These are phyloP conservation scores for Sporothrix variecibatus DNA, from an alignment of 2,329 filamentous ascomycete genomes.

Conservation along the genomic window DNA sequence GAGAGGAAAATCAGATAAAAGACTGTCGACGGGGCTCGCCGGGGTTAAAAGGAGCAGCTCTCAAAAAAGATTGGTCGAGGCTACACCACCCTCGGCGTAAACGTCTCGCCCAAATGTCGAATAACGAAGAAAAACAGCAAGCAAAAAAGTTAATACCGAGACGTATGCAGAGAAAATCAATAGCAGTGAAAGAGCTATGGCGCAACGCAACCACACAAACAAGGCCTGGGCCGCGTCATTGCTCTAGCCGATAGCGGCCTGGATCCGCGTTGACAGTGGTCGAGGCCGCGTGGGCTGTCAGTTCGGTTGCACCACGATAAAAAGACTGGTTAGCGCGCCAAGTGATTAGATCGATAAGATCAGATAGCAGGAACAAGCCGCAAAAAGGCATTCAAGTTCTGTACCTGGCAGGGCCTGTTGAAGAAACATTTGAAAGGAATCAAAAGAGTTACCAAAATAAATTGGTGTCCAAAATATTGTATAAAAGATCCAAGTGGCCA, in stretches of 20 bases:
- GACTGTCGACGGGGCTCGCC: neutral
- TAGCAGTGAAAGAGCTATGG: neutral
- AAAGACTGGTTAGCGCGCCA: conserved; percentile 4
- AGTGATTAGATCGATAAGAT: conserved; percentile 23
- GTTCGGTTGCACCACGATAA: neutral
- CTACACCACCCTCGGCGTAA: neutral
- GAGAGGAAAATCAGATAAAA: neutral
- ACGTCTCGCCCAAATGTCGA: neutral
- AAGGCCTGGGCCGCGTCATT: conserved; percentile 18
- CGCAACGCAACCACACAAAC: neutral
- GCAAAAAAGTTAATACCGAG: neutral
- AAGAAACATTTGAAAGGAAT: no score
- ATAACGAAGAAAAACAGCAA: neutral
- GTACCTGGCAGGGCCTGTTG: no score
- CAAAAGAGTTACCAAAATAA: neutral
- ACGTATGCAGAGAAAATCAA: neutral
- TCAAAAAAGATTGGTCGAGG: neutral
- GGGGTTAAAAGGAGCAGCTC: neutral
- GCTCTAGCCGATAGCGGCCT: conserved; percentile 14
- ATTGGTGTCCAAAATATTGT: neutral
- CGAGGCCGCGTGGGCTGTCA: conserved; percentile 17
- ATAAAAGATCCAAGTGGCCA: neutral
- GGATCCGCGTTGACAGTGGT: neutral
- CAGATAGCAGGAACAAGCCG: neutral
- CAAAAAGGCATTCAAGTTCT: neutral